Evolutionary conservation across 257 asterid genomes (phyloP).

Genomic region (Dorcoceras hygrometricum): DNA sequence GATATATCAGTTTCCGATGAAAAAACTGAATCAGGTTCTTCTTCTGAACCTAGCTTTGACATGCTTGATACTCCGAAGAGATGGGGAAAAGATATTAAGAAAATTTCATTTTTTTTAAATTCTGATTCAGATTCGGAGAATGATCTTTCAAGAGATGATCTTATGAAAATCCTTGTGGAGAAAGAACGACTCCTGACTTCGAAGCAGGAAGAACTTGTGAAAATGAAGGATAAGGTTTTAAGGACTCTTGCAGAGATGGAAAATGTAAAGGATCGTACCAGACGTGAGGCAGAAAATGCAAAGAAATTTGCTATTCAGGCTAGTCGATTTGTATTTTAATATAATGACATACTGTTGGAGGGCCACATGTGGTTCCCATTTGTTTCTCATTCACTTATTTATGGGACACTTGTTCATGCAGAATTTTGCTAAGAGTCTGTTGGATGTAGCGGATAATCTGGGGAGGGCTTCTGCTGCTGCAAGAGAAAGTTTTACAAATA

Average conservation of each 20-base stretch:
- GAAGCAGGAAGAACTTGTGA: constrained; percentile 57
- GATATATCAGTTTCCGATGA: constrained; percentile 41
- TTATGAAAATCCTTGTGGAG: constrained; percentile 68
- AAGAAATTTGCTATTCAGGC: constrained; percentile 89
- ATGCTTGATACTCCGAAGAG: constrained; percentile 24
- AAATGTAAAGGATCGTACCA: constrained; percentile 68
- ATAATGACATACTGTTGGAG: neutral
- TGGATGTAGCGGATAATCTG: constrained; percentile 49
- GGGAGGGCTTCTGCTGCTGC: constrained; percentile 50
- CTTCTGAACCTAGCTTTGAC: constrained; percentile 24
- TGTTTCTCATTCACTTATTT: constrained; percentile 9
- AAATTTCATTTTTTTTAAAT: constrained; percentile 45
- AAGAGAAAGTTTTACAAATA: constrained; percentile 69
- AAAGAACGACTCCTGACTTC: constrained; percentile 50
- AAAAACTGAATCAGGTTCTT: constrained; percentile 59
- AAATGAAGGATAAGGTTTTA: constrained; percentile 67
- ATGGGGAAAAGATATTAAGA: constrained; percentile 38
- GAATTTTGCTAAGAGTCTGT: constrained; percentile 77
- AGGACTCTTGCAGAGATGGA: constrained; percentile 79
- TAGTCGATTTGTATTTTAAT: constrained; percentile 7
- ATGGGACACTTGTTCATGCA: constrained; percentile 33
- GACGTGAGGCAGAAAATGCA: constrained; percentile 78
- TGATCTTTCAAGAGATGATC: constrained; percentile 69
- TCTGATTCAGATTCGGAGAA: constrained; percentile 51
- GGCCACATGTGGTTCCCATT: neutral